Evolutionary conservation across 2,329 filamentous ascomycete species (phyloP), one percentile per base, ranked within the genome.

Genomic region (Aspergillus caelatus): DNA sequence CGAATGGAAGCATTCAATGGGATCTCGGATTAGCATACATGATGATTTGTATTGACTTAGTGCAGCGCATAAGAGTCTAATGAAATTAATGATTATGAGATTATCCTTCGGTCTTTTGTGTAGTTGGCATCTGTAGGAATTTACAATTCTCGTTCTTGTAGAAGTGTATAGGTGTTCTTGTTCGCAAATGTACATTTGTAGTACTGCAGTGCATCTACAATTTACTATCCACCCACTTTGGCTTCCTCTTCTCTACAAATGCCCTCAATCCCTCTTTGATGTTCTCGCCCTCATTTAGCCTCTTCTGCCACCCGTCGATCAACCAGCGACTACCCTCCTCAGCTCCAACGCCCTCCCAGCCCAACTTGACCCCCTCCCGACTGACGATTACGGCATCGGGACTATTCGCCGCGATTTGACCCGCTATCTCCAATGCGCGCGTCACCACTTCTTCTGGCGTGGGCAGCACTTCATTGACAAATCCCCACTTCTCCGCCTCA

Each of bases 351-450:
- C 83, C 85, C 70, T 92, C 91, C 90, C 90, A 93, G 0, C 89
- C 91, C 67, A 91, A 77, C 75, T 90, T 86, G 57, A 95, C 72
- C 0, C 91, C 91, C 72, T 89, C 88, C 26, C 91, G 83, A 64
- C 83, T 89, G n/a, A 92, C 89, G 70, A 94, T 87, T 36, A 94
- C 86, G 28, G 89, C 84, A 77, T 95, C 92, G 2, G 91, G 92
- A 68, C 89, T 92, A 76, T 91, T 89, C 63, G 73, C 83, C 21
- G 86, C 86, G 69, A 94, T 84, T 72, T 82, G 78, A 46, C 74
- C 77, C 16, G 91, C 91, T 75, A 90, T 82, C 64, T 79, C 78
- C 43, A 94, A 68, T 34, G 90, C 89, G 70, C 72, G 67, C 39
- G 60, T 61, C 50, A 77, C 71, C 70, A 68, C 69, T 57, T 69